Evolutionary conservation across 805 yeast species (phyloP).

Genomic region (Metschnikowia lunata): DNA sequence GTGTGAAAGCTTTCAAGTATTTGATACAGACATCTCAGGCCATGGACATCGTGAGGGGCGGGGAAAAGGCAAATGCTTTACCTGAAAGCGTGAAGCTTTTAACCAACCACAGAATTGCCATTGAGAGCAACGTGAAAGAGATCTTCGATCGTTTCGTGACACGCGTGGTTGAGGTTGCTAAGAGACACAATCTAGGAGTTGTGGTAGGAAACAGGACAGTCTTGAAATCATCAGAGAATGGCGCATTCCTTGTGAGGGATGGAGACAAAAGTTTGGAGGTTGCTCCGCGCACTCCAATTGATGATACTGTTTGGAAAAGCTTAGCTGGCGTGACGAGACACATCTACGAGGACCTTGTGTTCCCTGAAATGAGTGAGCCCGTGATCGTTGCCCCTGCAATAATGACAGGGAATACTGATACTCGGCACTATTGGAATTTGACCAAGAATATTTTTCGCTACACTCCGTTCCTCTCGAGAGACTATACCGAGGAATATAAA

Average conservation of each 20-base stretch:
- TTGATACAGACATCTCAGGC: slow-evolving; percentile 63
- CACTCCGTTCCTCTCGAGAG: slow-evolving; percentile 21
- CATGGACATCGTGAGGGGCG: slow-evolving; percentile 63
- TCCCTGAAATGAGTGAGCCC: slow-evolving; percentile 26
- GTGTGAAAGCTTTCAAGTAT: slow-evolving; percentile 27
- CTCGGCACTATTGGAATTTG: slow-evolving; percentile 54
- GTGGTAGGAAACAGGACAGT: slow-evolving; percentile 28
- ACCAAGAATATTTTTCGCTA: slow-evolving; percentile 53
- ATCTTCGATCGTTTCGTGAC: slow-evolving; percentile 35
- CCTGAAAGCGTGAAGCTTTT: slow-evolving; percentile 58
- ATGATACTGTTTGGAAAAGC: slow-evolving; percentile 14
- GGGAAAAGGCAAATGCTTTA: slow-evolving; percentile 70
- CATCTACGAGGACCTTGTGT: slow-evolving; percentile 18
- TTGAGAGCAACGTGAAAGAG: slow-evolving; percentile 48
- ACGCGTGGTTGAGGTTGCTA: slow-evolving; percentile 40
- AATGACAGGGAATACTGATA: slow-evolving; percentile 60
- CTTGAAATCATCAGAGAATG: slow-evolving; percentile 28
- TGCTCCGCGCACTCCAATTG: slow-evolving; percentile 49
- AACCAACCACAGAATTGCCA: slow-evolving; percentile 61
- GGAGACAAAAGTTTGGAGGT: slow-evolving; percentile 36
- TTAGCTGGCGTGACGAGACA: slow-evolving; percentile 18
- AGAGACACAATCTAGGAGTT: slow-evolving; percentile 47
- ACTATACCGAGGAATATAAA: slow-evolving; percentile 16
- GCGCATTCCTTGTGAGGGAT: slow-evolving; percentile 36
- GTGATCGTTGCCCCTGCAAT: slow-evolving; percentile 44